These are phyloP conservation scores for Xanthoconium separans DNA, from an alignment of 1,284 basidiomycete species.

Conservation along the genomic window DNA sequence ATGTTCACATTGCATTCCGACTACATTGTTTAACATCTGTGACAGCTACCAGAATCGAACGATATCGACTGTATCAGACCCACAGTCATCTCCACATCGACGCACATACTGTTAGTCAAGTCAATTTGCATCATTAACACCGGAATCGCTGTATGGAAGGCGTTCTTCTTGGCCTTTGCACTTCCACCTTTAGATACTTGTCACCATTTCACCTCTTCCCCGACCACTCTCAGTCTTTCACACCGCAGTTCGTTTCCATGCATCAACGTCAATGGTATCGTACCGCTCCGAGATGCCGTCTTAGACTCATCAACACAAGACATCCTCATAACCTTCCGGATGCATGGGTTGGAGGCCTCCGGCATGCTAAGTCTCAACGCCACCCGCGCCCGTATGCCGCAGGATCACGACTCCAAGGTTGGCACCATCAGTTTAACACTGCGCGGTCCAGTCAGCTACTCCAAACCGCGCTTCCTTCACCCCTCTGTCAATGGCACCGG, in stretches of 20 bases:
- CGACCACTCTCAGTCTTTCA: conserved; percentile 6
- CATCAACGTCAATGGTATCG: not conserved
- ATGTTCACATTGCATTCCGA: not conserved
- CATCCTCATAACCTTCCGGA: not conserved
- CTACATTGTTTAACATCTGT: not conserved
- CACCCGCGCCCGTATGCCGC: conserved; percentile 11
- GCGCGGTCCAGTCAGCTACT: not conserved
- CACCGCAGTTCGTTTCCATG: not conserved
- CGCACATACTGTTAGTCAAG: conserved; percentile 15
- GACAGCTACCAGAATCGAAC: not conserved
- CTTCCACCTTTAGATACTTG: conserved; percentile 3
- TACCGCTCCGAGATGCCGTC: not conserved
- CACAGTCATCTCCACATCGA: conserved; percentile 18
- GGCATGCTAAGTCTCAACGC: not conserved
- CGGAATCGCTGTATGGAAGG: conserved; percentile 5
- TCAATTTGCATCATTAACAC: conserved; percentile 4
- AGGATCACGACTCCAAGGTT: not conserved
- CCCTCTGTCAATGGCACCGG: conserved; percentile 18
- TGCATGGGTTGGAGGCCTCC: not conserved
- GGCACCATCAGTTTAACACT: not conserved
- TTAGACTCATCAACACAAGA: not conserved
- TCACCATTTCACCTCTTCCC: not conserved
- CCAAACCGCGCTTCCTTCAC: not conserved
- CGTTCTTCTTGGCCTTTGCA: conserved; percentile 14
- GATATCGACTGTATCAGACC: not conserved